These are phyloP conservation scores for Luvunga scandens DNA, from an alignment of 345 rosid species.

Conservation along the genomic window DNA sequence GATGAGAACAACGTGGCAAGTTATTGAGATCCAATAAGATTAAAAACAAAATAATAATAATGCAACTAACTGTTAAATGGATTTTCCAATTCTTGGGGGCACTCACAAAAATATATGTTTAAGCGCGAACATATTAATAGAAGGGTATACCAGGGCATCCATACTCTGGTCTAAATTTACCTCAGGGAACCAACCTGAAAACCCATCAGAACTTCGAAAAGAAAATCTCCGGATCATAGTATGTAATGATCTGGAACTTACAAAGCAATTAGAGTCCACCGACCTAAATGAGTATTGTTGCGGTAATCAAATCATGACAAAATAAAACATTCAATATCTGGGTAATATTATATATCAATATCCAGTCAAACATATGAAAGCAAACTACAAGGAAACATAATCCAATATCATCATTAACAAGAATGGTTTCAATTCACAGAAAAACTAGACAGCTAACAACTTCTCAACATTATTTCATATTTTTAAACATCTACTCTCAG, in stretches of 20 bases:
- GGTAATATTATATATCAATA: slow-evolving; percentile 3
- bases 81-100: neutral
- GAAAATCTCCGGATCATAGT: neutral
- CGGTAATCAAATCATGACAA: neutral
- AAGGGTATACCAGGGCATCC: neutral
- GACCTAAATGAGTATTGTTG: neutral
- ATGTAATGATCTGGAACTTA: neutral
- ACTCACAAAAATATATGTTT: neutral
- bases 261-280: neutral
- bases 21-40: neutral
- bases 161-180: neutral
- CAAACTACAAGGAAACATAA: neutral
- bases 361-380: slow-evolving; percentile 9
- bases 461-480: slow-evolving; percentile 8
- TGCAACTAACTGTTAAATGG: neutral
- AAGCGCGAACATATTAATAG: too few relatives aligned
- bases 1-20: neutral
- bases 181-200: neutral
- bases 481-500: slow-evolving; percentile 1
- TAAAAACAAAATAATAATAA: neutral
- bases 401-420: neutral
- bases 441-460: neutral
- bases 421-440: slow-evolving; percentile 9
- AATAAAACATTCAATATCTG: neutral
- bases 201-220: neutral